Evolutionary conservation across 2,329 filamentous ascomycete species (phyloP).

Genomic region (Diplodia mutila): DNA sequence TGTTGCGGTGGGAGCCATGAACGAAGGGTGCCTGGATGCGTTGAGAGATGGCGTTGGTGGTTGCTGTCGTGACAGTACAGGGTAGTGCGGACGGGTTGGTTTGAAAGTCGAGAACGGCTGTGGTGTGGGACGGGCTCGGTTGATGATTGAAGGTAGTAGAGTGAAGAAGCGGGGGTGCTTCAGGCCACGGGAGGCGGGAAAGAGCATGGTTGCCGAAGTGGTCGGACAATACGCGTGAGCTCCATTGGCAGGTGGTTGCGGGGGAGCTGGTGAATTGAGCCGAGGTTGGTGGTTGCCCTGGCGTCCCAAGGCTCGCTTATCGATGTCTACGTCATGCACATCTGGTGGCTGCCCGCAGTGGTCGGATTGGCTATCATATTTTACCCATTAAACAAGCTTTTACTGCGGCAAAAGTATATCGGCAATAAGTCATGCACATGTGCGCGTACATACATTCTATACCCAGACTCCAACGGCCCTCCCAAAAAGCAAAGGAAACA

Average conservation of each 20-base stretch:
- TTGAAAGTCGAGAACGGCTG: neutral
- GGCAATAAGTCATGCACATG: conserved; percentile 4
- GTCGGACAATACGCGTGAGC: neutral
- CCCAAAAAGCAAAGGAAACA: neutral
- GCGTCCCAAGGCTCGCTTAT: neutral
- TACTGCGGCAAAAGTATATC: neutral
- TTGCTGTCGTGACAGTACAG: neutral
- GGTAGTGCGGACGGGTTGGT: neutral
- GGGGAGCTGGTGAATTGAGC: neutral
- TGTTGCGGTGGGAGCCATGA: neutral
- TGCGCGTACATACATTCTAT: conserved; percentile 23
- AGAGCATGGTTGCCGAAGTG: neutral
- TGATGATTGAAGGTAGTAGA: neutral
- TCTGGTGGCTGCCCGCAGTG: neutral
- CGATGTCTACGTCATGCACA: neutral
- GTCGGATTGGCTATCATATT: neutral
- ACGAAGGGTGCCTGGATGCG: neutral
- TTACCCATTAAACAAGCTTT: neutral
- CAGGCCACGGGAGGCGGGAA: neutral
- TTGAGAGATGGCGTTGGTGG: conserved; percentile 72
- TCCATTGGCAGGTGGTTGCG: conserved; percentile 14
- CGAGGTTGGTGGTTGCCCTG: conserved; percentile 15
- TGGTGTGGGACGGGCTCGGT: neutral
- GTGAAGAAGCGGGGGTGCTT: neutral
- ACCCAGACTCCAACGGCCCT: neutral